These are phyloP conservation scores for Fusarium pseudocircinatum DNA, from an alignment of 2,329 filamentous ascomycete species.

Conservation along the genomic window DNA sequence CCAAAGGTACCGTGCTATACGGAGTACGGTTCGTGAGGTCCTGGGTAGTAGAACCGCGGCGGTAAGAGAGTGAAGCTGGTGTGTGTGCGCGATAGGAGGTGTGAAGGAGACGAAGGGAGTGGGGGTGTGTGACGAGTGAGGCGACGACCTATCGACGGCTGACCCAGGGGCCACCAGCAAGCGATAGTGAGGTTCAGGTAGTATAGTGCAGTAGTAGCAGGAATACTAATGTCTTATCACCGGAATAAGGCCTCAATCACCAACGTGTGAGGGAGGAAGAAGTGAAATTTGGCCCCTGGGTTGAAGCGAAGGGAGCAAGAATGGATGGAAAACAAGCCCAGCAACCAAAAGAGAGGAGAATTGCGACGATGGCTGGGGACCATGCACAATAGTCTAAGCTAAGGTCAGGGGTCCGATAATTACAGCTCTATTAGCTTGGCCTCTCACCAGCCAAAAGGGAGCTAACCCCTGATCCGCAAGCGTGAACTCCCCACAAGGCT, in stretches of 20 bases:
- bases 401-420: constrained; percentile 30
- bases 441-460: constrained; percentile 1
- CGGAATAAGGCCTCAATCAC: constrained; percentile 29
- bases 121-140: constrained; percentile 29
- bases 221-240: constrained; percentile 28
- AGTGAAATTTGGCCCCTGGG: constrained; percentile 21
- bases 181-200: constrained; percentile 7
- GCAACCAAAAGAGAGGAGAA: constrained; percentile 28
- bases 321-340: constrained; percentile 12
- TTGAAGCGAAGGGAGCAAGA: constrained; percentile 31
- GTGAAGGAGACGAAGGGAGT: constrained; percentile 10
- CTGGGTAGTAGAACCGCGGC: constrained; percentile 19
- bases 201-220: constrained; percentile 7
- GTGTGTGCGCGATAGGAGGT: constrained; percentile 20
- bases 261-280: constrained; percentile 20
- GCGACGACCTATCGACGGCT: constrained; percentile 4
- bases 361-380: constrained; percentile 31
- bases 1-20: constrained; percentile 23
- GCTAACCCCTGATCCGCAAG: constrained; percentile 23
- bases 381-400: constrained; percentile 31
- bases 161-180: constrained; percentile 23
- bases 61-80: constrained; percentile 24
- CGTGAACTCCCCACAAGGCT: constrained; percentile 27
- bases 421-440: not conserved
- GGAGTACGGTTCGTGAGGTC: constrained; percentile 25